These are phyloP conservation scores for Emmonsiellopsis sp. DNA, from an alignment of 2,329 filamentous ascomycete genomes.

Conservation along the genomic window DNA sequence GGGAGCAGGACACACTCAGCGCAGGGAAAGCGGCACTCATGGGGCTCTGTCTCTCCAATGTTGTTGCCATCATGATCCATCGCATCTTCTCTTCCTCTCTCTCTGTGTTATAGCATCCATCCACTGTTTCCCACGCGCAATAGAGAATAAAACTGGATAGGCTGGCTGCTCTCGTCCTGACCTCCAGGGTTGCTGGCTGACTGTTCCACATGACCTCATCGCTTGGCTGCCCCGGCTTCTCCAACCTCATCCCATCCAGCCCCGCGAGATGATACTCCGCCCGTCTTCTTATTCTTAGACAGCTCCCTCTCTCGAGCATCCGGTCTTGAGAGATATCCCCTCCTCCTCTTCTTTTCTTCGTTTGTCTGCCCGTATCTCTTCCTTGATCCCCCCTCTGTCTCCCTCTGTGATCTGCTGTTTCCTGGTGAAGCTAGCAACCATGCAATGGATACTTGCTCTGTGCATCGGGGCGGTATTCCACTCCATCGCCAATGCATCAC, in stretches of 20 bases:
- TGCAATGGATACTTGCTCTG: constrained; percentile 14
- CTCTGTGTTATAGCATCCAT: background rate
- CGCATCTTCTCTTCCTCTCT: background rate
- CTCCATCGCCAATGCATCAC: constrained; percentile 40
- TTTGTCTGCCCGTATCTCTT: background rate
- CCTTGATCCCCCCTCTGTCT: no score
- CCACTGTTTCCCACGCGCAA: no score
- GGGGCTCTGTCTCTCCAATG: no score
- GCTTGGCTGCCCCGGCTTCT: background rate
- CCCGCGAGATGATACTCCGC: background rate
- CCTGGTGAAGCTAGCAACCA: background rate
- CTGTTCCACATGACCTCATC: constrained; percentile 11
- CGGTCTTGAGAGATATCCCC: constrained; percentile 3
- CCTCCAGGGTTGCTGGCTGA: constrained; percentile 1
- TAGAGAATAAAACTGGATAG: background rate
- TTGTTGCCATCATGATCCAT: no score
- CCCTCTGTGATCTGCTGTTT: background rate
- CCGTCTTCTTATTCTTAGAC: background rate
- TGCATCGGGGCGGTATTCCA: constrained; percentile 30
- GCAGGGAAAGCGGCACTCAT: no score
- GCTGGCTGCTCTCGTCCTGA: background rate
- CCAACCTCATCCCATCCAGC: constrained; percentile 6
- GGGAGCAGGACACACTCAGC: no score
- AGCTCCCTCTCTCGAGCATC: background rate
- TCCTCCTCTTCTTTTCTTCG: background rate